Evolutionary conservation across 108 stramenopile species (phyloP).

Genomic region (Cyclotella cryptica): DNA sequence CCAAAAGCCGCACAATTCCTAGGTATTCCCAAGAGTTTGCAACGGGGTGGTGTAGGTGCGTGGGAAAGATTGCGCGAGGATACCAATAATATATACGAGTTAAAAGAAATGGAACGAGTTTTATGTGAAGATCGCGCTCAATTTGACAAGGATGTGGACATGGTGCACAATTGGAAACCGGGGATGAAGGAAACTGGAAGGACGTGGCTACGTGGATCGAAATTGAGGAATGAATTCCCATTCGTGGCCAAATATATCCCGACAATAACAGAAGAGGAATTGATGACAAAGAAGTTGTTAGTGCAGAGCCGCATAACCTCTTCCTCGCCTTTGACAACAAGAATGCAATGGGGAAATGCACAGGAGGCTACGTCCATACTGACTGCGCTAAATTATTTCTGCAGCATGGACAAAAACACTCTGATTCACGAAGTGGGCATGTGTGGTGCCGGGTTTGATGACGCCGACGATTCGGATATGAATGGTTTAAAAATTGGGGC

Average conservation of each 20-base stretch:
- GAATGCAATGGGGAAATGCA: constrained; percentile 87
- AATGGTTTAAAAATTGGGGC: constrained; percentile 71
- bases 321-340: constrained; percentile 47
- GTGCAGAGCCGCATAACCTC: constrained; percentile 16
- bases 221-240: constrained; percentile 36
- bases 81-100: constrained; percentile 29
- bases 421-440: constrained; percentile 79
- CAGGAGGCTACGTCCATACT: constrained; percentile 86
- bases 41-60: constrained; percentile 67
- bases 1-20: constrained; percentile 63
- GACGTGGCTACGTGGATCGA: constrained; percentile 30
- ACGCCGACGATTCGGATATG: constrained; percentile 42
- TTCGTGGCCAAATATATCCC: constrained; percentile 77
- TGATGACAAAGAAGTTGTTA: constrained; percentile 23
- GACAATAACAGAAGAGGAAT: constrained; percentile 51
- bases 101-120: constrained; percentile 67
- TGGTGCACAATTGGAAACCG: constrained; percentile 25
- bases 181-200: constrained; percentile 28
- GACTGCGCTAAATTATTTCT: constrained; percentile 86
- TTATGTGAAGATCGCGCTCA: constrained; percentile 43
- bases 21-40: constrained; percentile 72
- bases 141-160: not conserved
- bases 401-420: constrained; percentile 47
- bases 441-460: constrained; percentile 80
- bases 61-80: constrained; percentile 65